Base-by-base conservation (phyloP, 2,329 filamentous ascomycete species). In the Xylariaceae sp. region DNA sequence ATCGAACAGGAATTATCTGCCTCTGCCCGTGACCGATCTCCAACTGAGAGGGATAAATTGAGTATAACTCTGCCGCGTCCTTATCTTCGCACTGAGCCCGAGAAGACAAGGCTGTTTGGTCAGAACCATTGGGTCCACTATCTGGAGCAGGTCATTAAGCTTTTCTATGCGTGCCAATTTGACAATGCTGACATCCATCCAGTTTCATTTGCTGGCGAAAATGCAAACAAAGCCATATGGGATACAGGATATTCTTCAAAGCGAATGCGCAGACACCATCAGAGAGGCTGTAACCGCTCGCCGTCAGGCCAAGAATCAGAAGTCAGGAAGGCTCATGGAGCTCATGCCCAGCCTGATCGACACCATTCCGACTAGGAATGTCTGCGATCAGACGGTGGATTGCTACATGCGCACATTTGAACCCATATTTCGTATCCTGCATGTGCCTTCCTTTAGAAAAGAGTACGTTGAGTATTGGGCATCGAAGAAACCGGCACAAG, bases 341-440 rank as follows among this genome's bases (percentile, higher is more conserved):
- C 42, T 47, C 12, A 46, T 51, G 38, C 41, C 46, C 9, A 31
- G 39, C 9, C 37, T 52, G 11, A n/a, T 31, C 13, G 38, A 39
- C 28, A 50, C 45, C 9, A 42, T 57, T 9, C 54, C 54, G 1
- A 17, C 46, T 1, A 48, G 35, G 18, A 35, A 24, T 4, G 28
- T 51, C 13, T 54, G 52, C 13, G 53, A 55, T 34, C 28, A 42
- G 9, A 39, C 52, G 4, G 19, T 53, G 3, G 48, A 53, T 19
- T 41, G 47, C 17, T 57, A 57, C 44, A 32, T 57, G 2, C 53
- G 52, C 8, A 55, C 51, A 4, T 50, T 50, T 12, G 54, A 57
- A 16, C 44, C 45, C 1, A 48, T 55, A 11, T 53, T 52, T 19
- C 54, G 54, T n/a, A 44, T 57, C 15, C 41, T 57, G 1, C 54